phyloP scores from a whole-genome alignment of 306 rosid genomes.

The Pyrus pyrifolia region DNA sequence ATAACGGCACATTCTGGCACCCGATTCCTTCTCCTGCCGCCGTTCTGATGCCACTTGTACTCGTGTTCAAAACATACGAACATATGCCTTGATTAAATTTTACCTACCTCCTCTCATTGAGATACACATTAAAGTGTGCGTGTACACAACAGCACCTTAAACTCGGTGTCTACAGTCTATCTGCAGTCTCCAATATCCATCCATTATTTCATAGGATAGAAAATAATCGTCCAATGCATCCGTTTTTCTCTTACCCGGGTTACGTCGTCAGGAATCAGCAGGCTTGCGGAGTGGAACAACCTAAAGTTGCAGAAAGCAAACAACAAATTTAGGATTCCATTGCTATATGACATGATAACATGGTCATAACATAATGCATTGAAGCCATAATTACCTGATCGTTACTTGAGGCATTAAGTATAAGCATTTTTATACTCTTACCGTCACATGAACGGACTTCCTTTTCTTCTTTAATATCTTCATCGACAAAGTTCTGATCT shows the following conservation, averaged over 20 bases:
- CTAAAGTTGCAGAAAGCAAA: constrained; percentile 11
- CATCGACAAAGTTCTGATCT: constrained; percentile 71
- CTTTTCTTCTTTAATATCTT: constrained; percentile 25
- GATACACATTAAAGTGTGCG: not conserved
- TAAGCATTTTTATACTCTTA: constrained; percentile 28
- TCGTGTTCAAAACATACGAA: not conserved
- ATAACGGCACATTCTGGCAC: not conserved
- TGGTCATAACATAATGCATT: not conserved
- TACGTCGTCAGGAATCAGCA: constrained; percentile 19
- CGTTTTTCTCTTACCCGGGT: not conserved
- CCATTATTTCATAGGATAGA: not conserved
- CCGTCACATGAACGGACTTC: constrained; percentile 3
- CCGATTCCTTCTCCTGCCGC: not conserved
- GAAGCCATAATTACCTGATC: constrained; percentile 35
- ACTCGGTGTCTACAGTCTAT: not conserved
- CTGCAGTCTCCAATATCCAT: not conserved
- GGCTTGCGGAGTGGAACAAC: constrained; percentile 31
- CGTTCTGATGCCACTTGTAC: not conserved
- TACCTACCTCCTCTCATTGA: not conserved
- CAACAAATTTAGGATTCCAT: not conserved
- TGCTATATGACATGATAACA: not conserved
- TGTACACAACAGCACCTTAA: not conserved
- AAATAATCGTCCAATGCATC: not conserved
- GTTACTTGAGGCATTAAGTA: constrained; percentile 13
- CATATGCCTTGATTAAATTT: not conserved